phyloP scores from a whole-genome alignment of 352 stramenopile species.

The Globisporangium camurandrum region DNA sequence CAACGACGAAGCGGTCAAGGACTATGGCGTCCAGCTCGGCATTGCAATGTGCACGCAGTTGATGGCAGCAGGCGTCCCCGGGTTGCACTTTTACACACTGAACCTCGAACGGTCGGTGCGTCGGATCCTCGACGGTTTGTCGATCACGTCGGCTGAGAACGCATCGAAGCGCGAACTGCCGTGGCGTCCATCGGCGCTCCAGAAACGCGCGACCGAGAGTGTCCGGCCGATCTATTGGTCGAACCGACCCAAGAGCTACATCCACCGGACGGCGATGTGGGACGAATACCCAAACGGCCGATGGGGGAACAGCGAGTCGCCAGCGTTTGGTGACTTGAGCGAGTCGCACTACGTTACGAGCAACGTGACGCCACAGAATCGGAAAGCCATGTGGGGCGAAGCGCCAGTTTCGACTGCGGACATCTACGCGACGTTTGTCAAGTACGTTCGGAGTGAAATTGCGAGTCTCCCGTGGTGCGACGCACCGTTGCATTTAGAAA shows the following conservation, averaged over 20 bases:
- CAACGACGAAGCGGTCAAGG: slow-evolving; percentile 94
- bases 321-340: slow-evolving; percentile 94
- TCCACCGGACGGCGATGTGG: slow-evolving; percentile 96
- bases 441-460: slow-evolving; percentile 95
- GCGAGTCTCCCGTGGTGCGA: slow-evolving; percentile 97
- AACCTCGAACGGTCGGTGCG: slow-evolving; percentile 89
- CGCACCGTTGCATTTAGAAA: slow-evolving; percentile 92
- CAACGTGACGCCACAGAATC: slow-evolving; percentile 48
- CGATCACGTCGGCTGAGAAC: slow-evolving; percentile 33
- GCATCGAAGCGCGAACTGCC: slow-evolving; percentile 74
- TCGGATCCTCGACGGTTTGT: slow-evolving; percentile 83
- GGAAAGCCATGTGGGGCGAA: slow-evolving; percentile 94
- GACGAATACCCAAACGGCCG: slow-evolving; percentile 96
- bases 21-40: slow-evolving; percentile 93
- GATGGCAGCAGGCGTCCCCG: slow-evolving; percentile 79
- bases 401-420: slow-evolving; percentile 84
- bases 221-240: slow-evolving; percentile 98
- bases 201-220: slow-evolving; percentile 80
- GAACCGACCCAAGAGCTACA: slow-evolving; percentile 96
- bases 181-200: slow-evolving; percentile 89
- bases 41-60: slow-evolving; percentile 93
- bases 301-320: slow-evolving; percentile 93
- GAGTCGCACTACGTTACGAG: slow-evolving; percentile 92
- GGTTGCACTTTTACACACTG: slow-evolving; percentile 94
- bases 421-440: slow-evolving; percentile 94